A percentile compares a stretch with the other conserved stretches of the same genome.
Conservation (phyloP, 768 basidiomycete species). For the Leccinellum luteum region DNA sequence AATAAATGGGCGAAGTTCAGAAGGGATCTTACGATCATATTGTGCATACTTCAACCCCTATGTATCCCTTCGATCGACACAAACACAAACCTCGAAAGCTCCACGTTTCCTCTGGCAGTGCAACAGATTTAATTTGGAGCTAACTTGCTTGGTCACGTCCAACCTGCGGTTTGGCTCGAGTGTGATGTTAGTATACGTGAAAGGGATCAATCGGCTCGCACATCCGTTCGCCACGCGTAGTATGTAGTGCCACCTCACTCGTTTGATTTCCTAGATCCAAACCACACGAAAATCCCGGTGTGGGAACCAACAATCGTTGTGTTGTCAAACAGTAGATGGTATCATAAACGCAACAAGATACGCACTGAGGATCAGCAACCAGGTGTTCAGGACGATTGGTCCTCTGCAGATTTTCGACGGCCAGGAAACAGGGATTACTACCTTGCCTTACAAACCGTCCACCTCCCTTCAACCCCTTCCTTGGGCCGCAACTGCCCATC, state of each 20-base stretch:
- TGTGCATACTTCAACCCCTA: too few species aligned
- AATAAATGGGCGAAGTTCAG: too few species aligned
- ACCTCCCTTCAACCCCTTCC: slow-evolving; percentile 55
- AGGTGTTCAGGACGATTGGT: neutral
- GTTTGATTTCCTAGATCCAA: neutral
- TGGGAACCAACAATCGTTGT: neutral
- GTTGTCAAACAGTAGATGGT: too few species aligned
- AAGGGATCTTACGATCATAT: too few species aligned
- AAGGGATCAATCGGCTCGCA: neutral
- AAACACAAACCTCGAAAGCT: neutral
- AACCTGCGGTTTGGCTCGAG: neutral
- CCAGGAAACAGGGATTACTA: slow-evolving; percentile 14
- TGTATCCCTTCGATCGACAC: neutral
- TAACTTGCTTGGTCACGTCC: neutral
- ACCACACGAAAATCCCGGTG: neutral
- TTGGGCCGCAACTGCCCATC: slow-evolving; percentile 53
- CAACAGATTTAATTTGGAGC: neutral
- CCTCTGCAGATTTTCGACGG: neutral
- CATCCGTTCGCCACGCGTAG: neutral
- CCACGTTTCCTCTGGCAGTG: neutral
- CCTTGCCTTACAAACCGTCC: slow-evolving; percentile 57
- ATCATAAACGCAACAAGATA: neutral
- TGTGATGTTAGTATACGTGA: neutral
- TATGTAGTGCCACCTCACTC: neutral
- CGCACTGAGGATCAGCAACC: neutral